Evolutionary conservation across 371 early-diverging fungal species (phyloP).

Genomic region (Mortierella sp.): DNA sequence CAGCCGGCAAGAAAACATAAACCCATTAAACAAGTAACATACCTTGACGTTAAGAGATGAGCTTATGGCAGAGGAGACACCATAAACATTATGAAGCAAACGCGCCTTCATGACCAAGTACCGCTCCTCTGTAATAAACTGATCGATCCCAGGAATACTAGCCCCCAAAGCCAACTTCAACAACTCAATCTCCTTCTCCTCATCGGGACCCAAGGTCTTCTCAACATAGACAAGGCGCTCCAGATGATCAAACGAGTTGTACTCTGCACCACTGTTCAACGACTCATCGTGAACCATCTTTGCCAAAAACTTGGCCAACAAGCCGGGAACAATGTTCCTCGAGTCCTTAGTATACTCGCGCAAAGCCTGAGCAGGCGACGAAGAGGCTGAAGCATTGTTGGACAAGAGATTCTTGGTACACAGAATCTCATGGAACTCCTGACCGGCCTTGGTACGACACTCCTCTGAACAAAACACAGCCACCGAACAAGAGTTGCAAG

Average conservation of each 20-base stretch:
- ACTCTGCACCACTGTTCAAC: conserved; percentile 61
- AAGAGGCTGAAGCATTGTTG: conserved; percentile 7
- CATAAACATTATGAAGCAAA: conserved; percentile 81
- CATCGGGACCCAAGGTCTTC: conserved; percentile 59
- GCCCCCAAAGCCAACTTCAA: conserved; percentile 71
- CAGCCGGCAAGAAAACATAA: not conserved
- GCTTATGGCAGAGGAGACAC: conserved; percentile 60
- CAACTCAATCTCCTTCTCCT: conserved; percentile 66
- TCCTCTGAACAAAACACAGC: conserved; percentile 73
- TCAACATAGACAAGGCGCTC: conserved; percentile 80
- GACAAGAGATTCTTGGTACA: conserved; percentile 62
- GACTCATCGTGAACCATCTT: conserved; percentile 80
- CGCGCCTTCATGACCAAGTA: conserved; percentile 84
- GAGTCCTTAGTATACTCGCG: conserved; percentile 58
- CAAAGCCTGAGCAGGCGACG: conserved; percentile 23
- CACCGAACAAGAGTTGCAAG: conserved; percentile 67
- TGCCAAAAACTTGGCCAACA: conserved; percentile 82
- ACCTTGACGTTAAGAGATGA: conserved; percentile 51
- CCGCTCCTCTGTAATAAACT: conserved; percentile 84
- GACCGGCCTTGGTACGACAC: conserved; percentile 68
- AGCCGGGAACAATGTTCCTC: conserved; percentile 70
- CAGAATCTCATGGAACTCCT: conserved; percentile 76
- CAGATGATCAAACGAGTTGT: conserved; percentile 83
- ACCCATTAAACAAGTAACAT: not conserved
- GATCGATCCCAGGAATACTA: conserved; percentile 84